phyloP scores from a whole-genome alignment of 2,329 filamentous ascomycete species.

The Fusarium globosum region DNA sequence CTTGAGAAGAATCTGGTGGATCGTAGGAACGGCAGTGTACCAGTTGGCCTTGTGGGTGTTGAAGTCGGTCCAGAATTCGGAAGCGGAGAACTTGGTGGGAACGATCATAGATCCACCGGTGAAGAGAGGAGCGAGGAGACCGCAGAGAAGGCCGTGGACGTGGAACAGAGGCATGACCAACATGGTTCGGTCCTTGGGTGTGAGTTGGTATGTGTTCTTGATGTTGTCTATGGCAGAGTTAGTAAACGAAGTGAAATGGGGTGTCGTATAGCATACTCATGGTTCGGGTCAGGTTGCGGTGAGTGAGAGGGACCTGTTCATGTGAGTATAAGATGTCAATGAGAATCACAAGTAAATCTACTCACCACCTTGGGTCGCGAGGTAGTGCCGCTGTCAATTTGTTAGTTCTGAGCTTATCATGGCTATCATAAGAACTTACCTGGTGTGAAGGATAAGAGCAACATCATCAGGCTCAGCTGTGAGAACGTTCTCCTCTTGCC shows the following conservation, averaged over 20 bases:
- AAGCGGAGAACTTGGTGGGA: slow-evolving; percentile 81
- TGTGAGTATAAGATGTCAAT: slow-evolving; percentile 15
- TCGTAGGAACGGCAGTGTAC: slow-evolving; percentile 94
- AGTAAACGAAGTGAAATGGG: slow-evolving; percentile 39
- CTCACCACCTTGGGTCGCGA: slow-evolving; percentile 84
- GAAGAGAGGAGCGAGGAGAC: slow-evolving; percentile 79
- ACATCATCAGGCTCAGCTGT: slow-evolving; percentile 78
- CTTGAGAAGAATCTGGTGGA: slow-evolving; percentile 88
- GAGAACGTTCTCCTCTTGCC: slow-evolving; percentile 55
- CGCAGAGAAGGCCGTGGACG: slow-evolving; percentile 88
- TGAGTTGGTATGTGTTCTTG: slow-evolving; percentile 79
- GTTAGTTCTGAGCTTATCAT: slow-evolving; percentile 37
- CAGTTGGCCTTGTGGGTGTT: slow-evolving; percentile 80
- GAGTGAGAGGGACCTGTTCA: slow-evolving; percentile 77
- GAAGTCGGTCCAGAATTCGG: slow-evolving; percentile 86
- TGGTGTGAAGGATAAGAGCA: slow-evolving; percentile 85
- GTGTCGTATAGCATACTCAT: slow-evolving; percentile 66
- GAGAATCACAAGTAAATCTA: slow-evolving; percentile 13
- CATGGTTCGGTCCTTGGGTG: slow-evolving; percentile 78
- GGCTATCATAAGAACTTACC: slow-evolving; percentile 45
- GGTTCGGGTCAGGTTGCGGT: slow-evolving; percentile 82
- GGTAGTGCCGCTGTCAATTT: slow-evolving; percentile 73
- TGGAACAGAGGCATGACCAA: slow-evolving; percentile 93
- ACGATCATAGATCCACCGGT: slow-evolving; percentile 84
- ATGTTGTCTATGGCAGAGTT: slow-evolving; percentile 70